Evolutionary conservation across 345 rosid species (phyloP).

Genomic region (Eucalyptus globulus): DNA sequence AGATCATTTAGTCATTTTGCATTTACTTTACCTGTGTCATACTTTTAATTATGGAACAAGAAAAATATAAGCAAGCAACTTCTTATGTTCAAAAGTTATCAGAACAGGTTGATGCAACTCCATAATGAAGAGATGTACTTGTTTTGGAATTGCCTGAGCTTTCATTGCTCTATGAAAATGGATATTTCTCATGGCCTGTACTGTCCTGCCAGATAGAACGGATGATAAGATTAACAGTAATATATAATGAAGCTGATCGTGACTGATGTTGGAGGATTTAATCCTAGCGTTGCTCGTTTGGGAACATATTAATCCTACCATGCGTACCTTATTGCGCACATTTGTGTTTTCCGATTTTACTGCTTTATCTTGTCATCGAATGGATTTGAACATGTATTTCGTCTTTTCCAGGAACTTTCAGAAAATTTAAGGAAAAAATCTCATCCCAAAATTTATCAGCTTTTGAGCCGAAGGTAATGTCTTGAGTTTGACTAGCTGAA

Average conservation of each 20-base stretch:
- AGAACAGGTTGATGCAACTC: background rate
- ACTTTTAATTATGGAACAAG: background rate
- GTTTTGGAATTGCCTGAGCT: background rate
- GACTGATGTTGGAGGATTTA: background rate
- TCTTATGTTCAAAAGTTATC: background rate
- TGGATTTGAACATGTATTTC: background rate
- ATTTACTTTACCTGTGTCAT: background rate
- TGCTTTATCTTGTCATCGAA: background rate
- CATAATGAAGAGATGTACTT: background rate
- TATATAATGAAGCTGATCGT: background rate
- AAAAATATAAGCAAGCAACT: background rate
- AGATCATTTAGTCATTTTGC: background rate
- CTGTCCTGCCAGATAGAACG: background rate
- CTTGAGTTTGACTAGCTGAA: background rate
- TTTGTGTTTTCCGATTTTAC: background rate
- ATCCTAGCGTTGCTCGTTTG: background rate
- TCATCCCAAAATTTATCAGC: conserved; percentile 48
- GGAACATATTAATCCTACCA: background rate
- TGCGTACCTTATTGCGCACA: background rate
- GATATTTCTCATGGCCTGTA: background rate
- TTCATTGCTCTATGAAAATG: background rate
- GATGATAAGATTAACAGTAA: background rate
- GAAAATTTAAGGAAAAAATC: conserved; percentile 66
- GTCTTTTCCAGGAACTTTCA: conserved; percentile 44
- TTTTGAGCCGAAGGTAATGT: conserved; percentile 45